Percentiles rank a stretch among this genome's conserved stretches.
Conservation (phyloP, 2,329 filamentous ascomycete genomes). For the Colletotrichum costaricense region DNA sequence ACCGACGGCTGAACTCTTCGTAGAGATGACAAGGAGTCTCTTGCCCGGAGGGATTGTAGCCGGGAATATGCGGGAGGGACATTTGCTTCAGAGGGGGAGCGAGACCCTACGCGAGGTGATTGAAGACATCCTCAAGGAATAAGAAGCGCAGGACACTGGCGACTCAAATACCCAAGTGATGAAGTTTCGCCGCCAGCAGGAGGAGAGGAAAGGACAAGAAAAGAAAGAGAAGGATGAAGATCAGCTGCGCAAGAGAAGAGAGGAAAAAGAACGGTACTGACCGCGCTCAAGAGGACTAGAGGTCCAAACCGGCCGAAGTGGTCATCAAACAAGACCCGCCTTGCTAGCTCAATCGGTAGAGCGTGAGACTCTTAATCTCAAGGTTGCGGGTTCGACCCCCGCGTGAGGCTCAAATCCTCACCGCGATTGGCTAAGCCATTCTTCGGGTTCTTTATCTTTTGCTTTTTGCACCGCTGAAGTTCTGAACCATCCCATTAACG, state of each 20-base stretch:
- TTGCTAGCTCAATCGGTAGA: constrained; percentile 78
- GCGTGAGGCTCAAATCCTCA: constrained; percentile 40
- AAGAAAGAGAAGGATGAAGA: not conserved
- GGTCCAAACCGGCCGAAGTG: rapidly evolving
- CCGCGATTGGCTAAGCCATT: constrained; percentile 6
- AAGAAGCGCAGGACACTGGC: not conserved
- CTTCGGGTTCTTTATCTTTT: not conserved
- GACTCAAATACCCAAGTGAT: not conserved
- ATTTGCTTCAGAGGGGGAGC: not conserved
- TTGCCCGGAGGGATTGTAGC: constrained; percentile 42
- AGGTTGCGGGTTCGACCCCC: constrained; percentile 41
- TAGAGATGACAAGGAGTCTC: constrained; percentile 33
- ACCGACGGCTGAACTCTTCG: constrained; percentile 22
- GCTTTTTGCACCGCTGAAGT: not conserved
- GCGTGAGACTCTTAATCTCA: constrained; percentile 74
- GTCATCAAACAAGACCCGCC: not conserved
- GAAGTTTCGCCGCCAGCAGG: not conserved
- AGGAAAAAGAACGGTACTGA: not conserved
- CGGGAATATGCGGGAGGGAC: constrained; percentile 24
- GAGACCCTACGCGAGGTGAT: constrained; percentile 3
- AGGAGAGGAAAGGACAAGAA: not conserved
- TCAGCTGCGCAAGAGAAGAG: too few relatives aligned
- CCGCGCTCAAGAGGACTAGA: not conserved
- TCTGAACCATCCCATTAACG: too few relatives aligned
- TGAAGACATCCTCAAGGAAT: not conserved